Evolutionary conservation across 192 early-diverging fungal species (phyloP), one percentile per base, ranked within the genome.

Genomic region (Entophlyctis luteolus): DNA sequence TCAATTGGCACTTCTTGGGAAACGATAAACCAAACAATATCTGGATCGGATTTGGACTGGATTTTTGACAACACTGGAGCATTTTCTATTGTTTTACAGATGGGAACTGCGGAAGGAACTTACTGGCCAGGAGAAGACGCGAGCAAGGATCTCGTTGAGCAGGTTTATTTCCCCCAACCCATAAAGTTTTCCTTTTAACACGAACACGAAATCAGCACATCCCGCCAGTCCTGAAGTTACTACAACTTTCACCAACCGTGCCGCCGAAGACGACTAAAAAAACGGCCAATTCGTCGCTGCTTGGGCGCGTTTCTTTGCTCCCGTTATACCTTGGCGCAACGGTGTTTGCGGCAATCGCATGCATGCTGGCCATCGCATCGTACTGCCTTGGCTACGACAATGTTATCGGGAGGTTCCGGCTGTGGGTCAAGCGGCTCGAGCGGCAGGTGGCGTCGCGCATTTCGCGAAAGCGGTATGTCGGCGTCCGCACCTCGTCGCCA

Each of bases 1-100:
- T 22, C 59, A 2, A 29, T 59, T 36, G 70, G 70, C 3, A 71
- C 70, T 0, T 31, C 59, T 1, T 71, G 52, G 55, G 70, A 71
- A 54, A 48, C 60, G 4, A 55, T 71, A 22, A 16, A 47, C 0
- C 4, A 65, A 20, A 71, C 70, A 25, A 71, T 71, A 8, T 65
- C 59, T 1, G 70, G 70, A 42, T 71, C 70, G 2, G 70, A 71
- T 27, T 55, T 71, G 34, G 70, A 71, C 60, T 71, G 70, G 70
- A 48, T 62, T 27, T 71, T 65, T 52, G 70, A 71, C n/a, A 52
- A 52, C 33, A 39, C 60, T 25, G 52, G 60, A 27, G 55, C 60
- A 5, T 71, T 42, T 42, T 63, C 59, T 5, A 8, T 71, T 4
- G 48, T 71, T 22, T 3, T 71, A 23, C 70, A 71, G 42, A 29